phyloP scores from a whole-genome alignment of 1,139 yeast genomes.

The Debaryomycetaceae sp. region DNA sequence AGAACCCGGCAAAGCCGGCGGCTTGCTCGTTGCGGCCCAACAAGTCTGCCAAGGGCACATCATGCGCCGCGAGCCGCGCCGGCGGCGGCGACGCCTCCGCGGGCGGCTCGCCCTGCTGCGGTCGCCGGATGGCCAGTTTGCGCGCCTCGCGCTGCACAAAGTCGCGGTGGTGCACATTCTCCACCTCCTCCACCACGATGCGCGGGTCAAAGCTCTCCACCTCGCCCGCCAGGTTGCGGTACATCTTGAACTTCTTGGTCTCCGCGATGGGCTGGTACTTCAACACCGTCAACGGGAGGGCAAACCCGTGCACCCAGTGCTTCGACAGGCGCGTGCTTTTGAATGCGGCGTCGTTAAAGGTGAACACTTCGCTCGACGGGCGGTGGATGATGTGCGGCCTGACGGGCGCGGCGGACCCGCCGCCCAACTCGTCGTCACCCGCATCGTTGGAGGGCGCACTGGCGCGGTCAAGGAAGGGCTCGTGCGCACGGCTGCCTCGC shows the following conservation, averaged over 20 bases:
- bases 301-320: slow-evolving; percentile 28
- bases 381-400: slow-evolving; percentile 2
- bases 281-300: slow-evolving; percentile 25
- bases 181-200: slow-evolving; percentile 22
- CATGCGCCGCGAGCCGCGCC: no score
- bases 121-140: neutral
- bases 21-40: slow-evolving; percentile 13
- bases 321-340: slow-evolving; percentile 4
- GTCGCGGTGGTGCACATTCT: slow-evolving; percentile 11
- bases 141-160: slow-evolving; percentile 1
- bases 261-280: slow-evolving; percentile 18
- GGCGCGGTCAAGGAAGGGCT: no score
- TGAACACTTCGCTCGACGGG: slow-evolving; percentile 1
- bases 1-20: slow-evolving; percentile 29
- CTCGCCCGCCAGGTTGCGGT: slow-evolving; percentile 17
- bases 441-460: no score
- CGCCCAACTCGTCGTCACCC: no score
- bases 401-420: slow-evolving; percentile 1
- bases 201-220: slow-evolving; percentile 24
- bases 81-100: no score
- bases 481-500: no score
- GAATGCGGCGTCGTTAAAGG: slow-evolving; percentile 1
- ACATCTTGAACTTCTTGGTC: slow-evolving; percentile 15
- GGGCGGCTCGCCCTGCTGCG: no score
- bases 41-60: slow-evolving; percentile 9